Percentiles rank a stretch among this genome's conserved stretches.
phyloP scores from a whole-genome alignment of 306 rosid genomes.

The Cucumis melo region DNA sequence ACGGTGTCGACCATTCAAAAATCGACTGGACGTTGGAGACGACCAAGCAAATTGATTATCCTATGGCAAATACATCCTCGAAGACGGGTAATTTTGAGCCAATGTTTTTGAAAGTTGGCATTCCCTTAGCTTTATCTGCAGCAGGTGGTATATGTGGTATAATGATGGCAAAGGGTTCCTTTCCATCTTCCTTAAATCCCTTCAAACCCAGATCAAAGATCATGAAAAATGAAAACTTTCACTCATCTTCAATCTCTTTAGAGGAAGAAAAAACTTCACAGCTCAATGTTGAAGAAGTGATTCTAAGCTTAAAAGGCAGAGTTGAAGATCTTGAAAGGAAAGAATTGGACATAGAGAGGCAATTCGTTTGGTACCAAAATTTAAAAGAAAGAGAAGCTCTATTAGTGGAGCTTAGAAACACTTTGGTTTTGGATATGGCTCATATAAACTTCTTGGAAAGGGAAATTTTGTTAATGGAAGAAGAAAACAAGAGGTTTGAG shows the following conservation, averaged over 20 bases:
- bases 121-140: constrained; percentile 48
- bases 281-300: constrained; percentile 20
- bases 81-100: constrained; percentile 29
- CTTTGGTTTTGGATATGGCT: constrained; percentile 27
- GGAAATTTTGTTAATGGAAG: constrained; percentile 35
- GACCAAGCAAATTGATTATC: not conserved
- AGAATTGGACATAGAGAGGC: constrained; percentile 33
- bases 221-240: constrained; percentile 18
- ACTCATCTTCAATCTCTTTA: not conserved
- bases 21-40: not conserved
- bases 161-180: constrained; percentile 33
- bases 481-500: constrained; percentile 28
- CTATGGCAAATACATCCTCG: constrained; percentile 34
- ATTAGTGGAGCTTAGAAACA: constrained; percentile 29
- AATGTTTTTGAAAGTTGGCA: constrained; percentile 44
- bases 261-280: constrained; percentile 12
- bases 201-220: constrained; percentile 12
- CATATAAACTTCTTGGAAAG: constrained; percentile 38
- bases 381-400: constrained; percentile 45
- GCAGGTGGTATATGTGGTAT: constrained; percentile 48
- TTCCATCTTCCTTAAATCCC: constrained; percentile 8
- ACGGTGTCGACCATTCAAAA: not conserved
- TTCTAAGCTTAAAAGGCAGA: constrained; percentile 21
- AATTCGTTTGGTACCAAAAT: constrained; percentile 33
- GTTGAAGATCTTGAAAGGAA: constrained; percentile 36